Conservation (phyloP, 495 filamentous ascomycete genomes). For the Penicillium macrosclerotiorum region DNA sequence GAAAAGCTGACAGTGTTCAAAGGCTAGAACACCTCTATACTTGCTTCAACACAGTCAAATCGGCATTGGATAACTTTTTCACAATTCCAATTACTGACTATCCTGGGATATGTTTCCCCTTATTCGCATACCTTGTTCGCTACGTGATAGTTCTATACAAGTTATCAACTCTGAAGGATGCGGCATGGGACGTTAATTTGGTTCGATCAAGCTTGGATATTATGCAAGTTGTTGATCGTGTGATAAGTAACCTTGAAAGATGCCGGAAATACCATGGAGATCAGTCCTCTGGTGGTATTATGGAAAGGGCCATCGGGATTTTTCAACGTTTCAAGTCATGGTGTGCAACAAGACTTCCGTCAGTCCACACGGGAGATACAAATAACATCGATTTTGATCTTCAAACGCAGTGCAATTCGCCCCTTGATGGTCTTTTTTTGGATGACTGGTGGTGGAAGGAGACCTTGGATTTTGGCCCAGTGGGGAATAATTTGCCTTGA, state of each 20-base stretch:
- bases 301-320: slow-evolving; percentile 2
- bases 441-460: slow-evolving; percentile 5
- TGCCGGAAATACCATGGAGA: slow-evolving; percentile 1
- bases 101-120: slow-evolving; percentile 1
- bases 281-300: neutral
- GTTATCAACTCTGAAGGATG: slow-evolving; percentile 18
- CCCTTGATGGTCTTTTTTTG: slow-evolving; percentile 3
- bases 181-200: slow-evolving; percentile 14
- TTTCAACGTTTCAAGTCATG: neutral
- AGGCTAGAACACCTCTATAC: slow-evolving; percentile 17
- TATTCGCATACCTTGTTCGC: slow-evolving; percentile 10
- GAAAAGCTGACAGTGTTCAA: neutral
- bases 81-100: slow-evolving; percentile 4
- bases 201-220: slow-evolving; percentile 11
- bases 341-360: slow-evolving; percentile 1
- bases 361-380: neutral
- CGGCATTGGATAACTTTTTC: slow-evolving; percentile 9
- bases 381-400: neutral
- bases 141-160: slow-evolving; percentile 13
- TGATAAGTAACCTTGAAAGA: slow-evolving; percentile 10
- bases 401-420: neutral
- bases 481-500: too few species aligned
- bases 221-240: slow-evolving; percentile 14
- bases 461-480: neutral
- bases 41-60: slow-evolving; percentile 15